Evolutionary conservation across 805 yeast species (phyloP).

Genomic region (Citeromyces matritensis): DNA sequence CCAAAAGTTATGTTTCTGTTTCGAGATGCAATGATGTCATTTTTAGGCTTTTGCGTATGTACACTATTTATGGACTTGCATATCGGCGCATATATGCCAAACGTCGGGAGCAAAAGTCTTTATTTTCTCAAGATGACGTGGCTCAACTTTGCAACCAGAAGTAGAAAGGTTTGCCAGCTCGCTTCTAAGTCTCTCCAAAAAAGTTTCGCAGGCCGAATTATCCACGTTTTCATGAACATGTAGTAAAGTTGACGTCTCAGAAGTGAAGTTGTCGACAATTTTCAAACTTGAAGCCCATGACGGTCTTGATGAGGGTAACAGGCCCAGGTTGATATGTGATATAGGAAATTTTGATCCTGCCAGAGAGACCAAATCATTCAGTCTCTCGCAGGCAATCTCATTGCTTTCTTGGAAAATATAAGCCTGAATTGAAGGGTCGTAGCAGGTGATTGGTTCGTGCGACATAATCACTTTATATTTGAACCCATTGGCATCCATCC

Average conservation of each 20-base stretch:
- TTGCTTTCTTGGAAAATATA: constrained; percentile 55
- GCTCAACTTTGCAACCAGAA: constrained; percentile 4
- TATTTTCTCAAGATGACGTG: constrained; percentile 40
- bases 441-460: constrained; percentile 9
- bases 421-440: constrained; percentile 13
- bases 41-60: too few relatives aligned
- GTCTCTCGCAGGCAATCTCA: constrained; percentile 27
- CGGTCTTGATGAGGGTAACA: constrained; percentile 55
- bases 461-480: constrained; percentile 17
- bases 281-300: constrained; percentile 39
- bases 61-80: too few relatives aligned
- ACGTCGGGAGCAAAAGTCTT: constrained; percentile 84
- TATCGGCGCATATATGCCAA: constrained; percentile 59
- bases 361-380: constrained; percentile 9
- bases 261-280: constrained; percentile 5
- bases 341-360: constrained; percentile 10
- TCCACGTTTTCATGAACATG: constrained; percentile 74
- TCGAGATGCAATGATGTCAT: too few relatives aligned
- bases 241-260: constrained; percentile 11
- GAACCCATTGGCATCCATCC: constrained; percentile 30
- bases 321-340: constrained; percentile 61
- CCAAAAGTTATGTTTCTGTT: too few relatives aligned
- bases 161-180: constrained; percentile 5
- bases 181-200: constrained; percentile 9
- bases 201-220: constrained; percentile 18